These are phyloP conservation scores for Salix suchowensis DNA, from an alignment of 345 rosid genomes.

Conservation along the genomic window DNA sequence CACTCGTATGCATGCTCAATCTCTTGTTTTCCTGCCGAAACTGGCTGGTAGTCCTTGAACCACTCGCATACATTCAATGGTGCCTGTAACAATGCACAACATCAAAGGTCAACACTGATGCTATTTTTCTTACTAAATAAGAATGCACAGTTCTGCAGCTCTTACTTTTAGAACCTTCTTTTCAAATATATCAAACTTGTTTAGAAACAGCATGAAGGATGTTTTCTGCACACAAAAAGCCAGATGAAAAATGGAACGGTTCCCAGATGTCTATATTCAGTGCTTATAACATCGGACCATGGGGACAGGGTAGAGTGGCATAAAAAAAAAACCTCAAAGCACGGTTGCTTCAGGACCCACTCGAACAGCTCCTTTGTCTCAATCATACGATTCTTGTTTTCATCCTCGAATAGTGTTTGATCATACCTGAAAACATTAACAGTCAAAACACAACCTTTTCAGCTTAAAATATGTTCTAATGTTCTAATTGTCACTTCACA, in stretches of 20 bases:
- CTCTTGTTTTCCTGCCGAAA: constrained; percentile 87
- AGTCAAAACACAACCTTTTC: not conserved
- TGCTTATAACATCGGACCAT: not conserved
- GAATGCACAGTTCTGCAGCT: not conserved
- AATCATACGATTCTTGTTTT: constrained; percentile 83
- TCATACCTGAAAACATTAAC: constrained; percentile 64
- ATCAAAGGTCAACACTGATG: constrained; percentile 7
- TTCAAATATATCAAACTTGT: constrained; percentile 96
- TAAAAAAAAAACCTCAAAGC: constrained; percentile 68
- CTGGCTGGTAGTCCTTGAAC: constrained; percentile 93
- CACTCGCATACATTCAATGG: constrained; percentile 84
- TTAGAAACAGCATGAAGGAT: constrained; percentile 90
- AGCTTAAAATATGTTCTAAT: not conserved
- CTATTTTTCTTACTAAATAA: not conserved
- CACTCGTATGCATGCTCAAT: constrained; percentile 95
- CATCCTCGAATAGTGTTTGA: constrained; percentile 89
- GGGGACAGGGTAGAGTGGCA: not conserved
- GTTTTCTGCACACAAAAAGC: constrained; percentile 67
- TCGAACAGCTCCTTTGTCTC: constrained; percentile 91
- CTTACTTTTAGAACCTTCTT: constrained; percentile 87
- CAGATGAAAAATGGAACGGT: not conserved
- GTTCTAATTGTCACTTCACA: not conserved
- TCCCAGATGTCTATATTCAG: not conserved
- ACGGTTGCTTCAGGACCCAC: constrained; percentile 97
- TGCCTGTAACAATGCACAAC: constrained; percentile 41